Percentiles rank a stretch among this genome's conserved stretches.
Conservation (phyloP, 176 grass and related monocot genomes). For the Stipa capillata region DNA sequence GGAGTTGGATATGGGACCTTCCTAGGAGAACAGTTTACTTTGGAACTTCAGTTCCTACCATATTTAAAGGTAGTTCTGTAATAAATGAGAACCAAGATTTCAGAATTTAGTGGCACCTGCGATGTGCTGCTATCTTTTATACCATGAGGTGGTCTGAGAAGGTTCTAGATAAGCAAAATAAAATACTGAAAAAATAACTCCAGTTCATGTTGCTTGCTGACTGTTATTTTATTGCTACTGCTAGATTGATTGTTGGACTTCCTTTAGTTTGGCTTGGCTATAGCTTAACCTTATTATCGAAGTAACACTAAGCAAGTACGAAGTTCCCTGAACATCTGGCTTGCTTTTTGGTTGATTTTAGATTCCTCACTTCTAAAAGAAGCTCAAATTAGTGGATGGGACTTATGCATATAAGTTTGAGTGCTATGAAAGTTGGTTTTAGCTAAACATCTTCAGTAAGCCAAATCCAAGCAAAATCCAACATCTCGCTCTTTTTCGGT, state of each 20-base stretch:
- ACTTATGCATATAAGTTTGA: neutral
- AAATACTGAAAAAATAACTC: neutral
- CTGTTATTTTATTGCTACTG: neutral
- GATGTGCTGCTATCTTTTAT: neutral
- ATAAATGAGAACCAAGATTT: neutral
- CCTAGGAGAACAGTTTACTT: conserved; percentile 62
- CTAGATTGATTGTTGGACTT: neutral
- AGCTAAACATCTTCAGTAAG: neutral
- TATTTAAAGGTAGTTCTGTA: conserved; percentile 52
- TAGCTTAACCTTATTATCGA: neutral
- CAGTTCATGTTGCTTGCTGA: neutral
- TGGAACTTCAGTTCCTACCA: conserved; percentile 54
- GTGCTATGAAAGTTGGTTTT: neutral
- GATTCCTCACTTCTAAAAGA: neutral
- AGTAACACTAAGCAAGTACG: neutral
- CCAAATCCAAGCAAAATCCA: neutral
- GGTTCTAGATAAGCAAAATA: neutral
- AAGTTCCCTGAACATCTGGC: neutral
- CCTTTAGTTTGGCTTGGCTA: neutral
- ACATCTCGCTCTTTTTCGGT: too few relatives aligned
- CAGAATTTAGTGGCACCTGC: neutral
- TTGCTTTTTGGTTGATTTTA: neutral
- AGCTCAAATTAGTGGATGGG: neutral
- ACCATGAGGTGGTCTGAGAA: neutral
- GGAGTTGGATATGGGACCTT: conserved; percentile 55